phyloP scores from a whole-genome alignment of 2,329 filamentous ascomycete species.

The Phoma sp. region DNA sequence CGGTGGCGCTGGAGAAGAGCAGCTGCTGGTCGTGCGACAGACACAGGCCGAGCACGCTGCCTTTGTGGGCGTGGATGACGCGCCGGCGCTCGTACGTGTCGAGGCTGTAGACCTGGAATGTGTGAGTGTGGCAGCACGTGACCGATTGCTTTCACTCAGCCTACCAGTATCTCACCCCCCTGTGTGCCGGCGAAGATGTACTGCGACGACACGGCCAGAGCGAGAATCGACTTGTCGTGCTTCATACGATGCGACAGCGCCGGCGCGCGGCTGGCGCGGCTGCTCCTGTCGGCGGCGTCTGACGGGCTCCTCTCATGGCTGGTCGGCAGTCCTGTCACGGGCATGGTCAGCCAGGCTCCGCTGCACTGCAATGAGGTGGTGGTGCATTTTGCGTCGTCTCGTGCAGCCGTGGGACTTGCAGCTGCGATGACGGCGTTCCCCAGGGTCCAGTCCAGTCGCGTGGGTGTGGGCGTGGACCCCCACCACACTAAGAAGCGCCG shows the following conservation, averaged over 20 bases:
- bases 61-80: constrained; percentile 85
- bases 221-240: constrained; percentile 80
- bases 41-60: constrained; percentile 85
- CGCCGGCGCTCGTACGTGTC: constrained; percentile 82
- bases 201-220: constrained; percentile 78
- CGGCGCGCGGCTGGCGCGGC: constrained; percentile 50
- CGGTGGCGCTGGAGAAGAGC: constrained; percentile 90
- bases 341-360: constrained; percentile 33
- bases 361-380: constrained; percentile 16
- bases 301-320: constrained; percentile 32
- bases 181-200: constrained; percentile 92
- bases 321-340: constrained; percentile 31
- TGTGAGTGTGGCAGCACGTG: constrained; percentile 45
- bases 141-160: constrained; percentile 17
- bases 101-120: constrained; percentile 72
- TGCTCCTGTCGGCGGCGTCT: constrained; percentile 5
- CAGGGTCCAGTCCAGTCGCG: constrained; percentile 19
- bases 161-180: constrained; percentile 82
- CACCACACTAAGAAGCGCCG: constrained; percentile 11
- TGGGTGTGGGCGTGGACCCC: constrained; percentile 1
- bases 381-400: constrained; percentile 18
- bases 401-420: constrained; percentile 3
- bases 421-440: constrained; percentile 31
- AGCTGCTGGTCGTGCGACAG: constrained; percentile 76
- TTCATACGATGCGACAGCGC: constrained; percentile 75